Conservation (phyloP, 2,329 filamentous ascomycete species). For the Pseudogymnoascus sp. region DNA sequence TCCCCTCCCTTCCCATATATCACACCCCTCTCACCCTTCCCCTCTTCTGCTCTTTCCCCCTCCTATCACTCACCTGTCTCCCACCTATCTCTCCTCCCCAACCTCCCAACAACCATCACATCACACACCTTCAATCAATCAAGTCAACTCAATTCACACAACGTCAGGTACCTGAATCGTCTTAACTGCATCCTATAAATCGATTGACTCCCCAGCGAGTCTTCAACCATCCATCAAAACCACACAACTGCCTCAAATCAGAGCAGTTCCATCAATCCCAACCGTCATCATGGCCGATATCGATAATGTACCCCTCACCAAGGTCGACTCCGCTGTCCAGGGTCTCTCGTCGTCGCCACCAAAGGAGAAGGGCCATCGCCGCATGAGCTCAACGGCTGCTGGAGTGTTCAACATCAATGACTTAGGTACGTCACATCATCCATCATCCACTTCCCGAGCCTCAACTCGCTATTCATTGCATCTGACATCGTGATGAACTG, state of each 20-base stretch:
- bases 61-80: not conserved
- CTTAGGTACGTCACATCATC: constrained; percentile 54
- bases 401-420: constrained; percentile 79
- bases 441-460: not conserved
- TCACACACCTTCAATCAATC: not conserved
- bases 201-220: not conserved
- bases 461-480: not conserved
- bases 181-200: not conserved
- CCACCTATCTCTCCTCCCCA: not conserved
- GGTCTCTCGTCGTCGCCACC: constrained; percentile 62
- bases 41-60: not conserved
- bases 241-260: not conserved
- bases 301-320: constrained; percentile 53
- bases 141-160: not conserved
- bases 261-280: not conserved
- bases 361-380: constrained; percentile 57
- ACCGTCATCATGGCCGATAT: constrained; percentile 42
- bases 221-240: not conserved
- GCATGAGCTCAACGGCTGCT: constrained; percentile 63
- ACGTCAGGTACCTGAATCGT: not conserved
- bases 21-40: not conserved
- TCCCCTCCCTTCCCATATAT: not conserved
- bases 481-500: constrained; percentile 27
- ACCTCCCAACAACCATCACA: not conserved
- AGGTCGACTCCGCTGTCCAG: constrained; percentile 87